Conservation (phyloP, 768 basidiomycete genomes). For the Tylopilus cervinicoccineus region DNA sequence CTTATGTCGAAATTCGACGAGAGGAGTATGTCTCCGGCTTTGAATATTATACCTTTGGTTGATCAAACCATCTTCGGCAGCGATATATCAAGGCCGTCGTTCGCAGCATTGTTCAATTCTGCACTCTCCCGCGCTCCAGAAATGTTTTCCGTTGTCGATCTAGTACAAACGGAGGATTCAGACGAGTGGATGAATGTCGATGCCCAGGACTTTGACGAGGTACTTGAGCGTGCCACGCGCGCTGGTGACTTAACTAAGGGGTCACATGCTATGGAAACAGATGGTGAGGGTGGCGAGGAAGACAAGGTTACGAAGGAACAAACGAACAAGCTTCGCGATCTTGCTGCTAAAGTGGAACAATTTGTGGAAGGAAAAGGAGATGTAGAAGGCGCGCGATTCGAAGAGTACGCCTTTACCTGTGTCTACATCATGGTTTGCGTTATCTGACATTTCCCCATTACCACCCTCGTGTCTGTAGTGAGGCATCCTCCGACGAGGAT, state of each 20-base stretch:
- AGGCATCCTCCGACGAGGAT: constrained; percentile 64
- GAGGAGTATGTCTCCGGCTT: constrained; percentile 54
- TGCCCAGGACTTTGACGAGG: constrained; percentile 67
- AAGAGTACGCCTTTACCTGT: constrained; percentile 61
- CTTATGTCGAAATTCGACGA: constrained; percentile 59
- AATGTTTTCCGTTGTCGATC: constrained; percentile 13
- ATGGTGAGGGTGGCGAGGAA: constrained; percentile 27
- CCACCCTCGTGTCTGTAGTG: constrained; percentile 37
- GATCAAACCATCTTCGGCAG: constrained; percentile 28
- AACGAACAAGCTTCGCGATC: constrained; percentile 62
- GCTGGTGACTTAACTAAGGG: constrained; percentile 10
- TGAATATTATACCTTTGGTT: neutral
- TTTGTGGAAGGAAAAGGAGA: constrained; percentile 92
- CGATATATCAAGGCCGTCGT: constrained; percentile 64
- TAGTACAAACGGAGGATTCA: constrained; percentile 51
- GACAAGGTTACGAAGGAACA: constrained; percentile 59
- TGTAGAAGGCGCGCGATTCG: constrained; percentile 83
- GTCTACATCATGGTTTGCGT: neutral
- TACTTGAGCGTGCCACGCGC: constrained; percentile 47
- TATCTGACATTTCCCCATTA: neutral
- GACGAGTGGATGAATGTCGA: constrained; percentile 89
- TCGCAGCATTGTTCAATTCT: constrained; percentile 65
- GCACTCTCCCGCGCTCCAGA: constrained; percentile 48
- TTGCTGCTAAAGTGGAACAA: constrained; percentile 83
- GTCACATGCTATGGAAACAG: constrained; percentile 49